Conservation (phyloP, 208 protist genomes). For the Trichomonas tenax region DNA sequence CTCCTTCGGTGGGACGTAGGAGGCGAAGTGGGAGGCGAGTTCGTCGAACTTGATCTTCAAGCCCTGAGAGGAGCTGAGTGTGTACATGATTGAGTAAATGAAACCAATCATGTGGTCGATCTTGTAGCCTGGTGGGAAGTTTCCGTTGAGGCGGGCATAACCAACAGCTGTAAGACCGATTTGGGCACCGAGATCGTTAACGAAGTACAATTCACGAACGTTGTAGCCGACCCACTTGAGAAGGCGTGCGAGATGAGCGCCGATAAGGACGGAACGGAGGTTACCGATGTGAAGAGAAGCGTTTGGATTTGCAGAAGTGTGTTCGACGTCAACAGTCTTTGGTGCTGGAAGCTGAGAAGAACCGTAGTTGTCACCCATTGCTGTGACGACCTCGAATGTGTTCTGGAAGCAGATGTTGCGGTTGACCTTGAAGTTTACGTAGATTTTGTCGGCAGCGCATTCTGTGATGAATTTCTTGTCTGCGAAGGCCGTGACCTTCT, state of each 20-base stretch:
- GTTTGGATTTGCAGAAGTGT: slow-evolving; percentile 10
- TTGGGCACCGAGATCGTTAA: not conserved
- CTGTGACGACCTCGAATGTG: not conserved
- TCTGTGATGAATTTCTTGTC: not conserved
- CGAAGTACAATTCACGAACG: not conserved
- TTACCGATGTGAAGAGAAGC: slow-evolving; percentile 4
- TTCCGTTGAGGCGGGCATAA: not conserved
- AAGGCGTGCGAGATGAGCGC: not conserved
- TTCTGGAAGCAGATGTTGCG: not conserved
- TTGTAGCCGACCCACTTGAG: not conserved
- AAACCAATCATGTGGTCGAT: not conserved
- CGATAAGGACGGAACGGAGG: not conserved
- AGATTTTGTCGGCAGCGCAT: not conserved
- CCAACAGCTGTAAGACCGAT: not conserved
- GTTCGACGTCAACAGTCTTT: not conserved
- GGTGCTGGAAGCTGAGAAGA: not conserved
- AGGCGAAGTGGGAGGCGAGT: not conserved
- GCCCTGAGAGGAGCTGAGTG: not conserved
- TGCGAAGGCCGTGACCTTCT: not conserved
- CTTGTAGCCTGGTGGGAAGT: not conserved
- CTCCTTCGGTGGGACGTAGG: not conserved
- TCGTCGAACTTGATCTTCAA: not conserved
- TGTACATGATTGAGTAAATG: not conserved
- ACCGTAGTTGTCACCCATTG: not conserved
- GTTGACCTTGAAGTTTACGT: not conserved